These are phyloP conservation scores for Fusarium sp. DNA, from an alignment of 2,329 filamentous ascomycete species.

Conservation along the genomic window DNA sequence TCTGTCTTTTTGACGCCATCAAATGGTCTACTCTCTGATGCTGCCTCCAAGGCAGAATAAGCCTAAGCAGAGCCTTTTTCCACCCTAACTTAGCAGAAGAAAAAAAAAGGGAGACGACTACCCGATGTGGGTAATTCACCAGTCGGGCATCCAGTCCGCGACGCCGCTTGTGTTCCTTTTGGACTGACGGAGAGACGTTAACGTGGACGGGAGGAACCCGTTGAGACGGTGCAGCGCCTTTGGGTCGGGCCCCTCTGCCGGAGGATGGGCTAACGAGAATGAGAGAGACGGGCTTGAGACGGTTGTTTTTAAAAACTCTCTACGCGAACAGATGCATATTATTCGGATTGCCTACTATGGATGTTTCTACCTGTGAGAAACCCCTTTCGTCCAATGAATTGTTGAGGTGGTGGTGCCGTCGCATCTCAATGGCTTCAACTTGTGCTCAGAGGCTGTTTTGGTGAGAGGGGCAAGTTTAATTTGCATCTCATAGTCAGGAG, in stretches of 20 bases:
- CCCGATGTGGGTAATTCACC: constrained; percentile 26
- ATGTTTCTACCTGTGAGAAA: not conserved
- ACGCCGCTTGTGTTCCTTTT: constrained; percentile 19
- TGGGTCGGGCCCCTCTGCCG: constrained; percentile 25
- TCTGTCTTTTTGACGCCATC: constrained; percentile 29
- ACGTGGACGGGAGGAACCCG: constrained; percentile 28
- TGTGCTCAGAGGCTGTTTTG: constrained; percentile 15
- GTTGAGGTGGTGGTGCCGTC: not conserved
- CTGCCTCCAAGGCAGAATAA: constrained; percentile 20
- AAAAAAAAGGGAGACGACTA: constrained; percentile 31
- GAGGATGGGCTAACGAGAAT: constrained; percentile 20
- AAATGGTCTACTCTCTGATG: constrained; percentile 8
- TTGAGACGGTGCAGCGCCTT: constrained; percentile 28
- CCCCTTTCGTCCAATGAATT: not conserved
- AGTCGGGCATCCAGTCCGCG: constrained; percentile 20
- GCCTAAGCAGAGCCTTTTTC: constrained; percentile 15
- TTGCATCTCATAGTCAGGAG: constrained; percentile 23
- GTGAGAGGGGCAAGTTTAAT: constrained; percentile 34
- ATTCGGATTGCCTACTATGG: not conserved
- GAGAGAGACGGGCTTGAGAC: constrained; percentile 4
- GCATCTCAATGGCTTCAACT: constrained; percentile 5
- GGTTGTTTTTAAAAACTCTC: constrained; percentile 10
- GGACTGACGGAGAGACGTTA: constrained; percentile 21
- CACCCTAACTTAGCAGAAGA: constrained; percentile 9
- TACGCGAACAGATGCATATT: constrained; percentile 5